phyloP scores from a whole-genome alignment of 495 filamentous ascomycete species.

The Penicillium desertorum region DNA sequence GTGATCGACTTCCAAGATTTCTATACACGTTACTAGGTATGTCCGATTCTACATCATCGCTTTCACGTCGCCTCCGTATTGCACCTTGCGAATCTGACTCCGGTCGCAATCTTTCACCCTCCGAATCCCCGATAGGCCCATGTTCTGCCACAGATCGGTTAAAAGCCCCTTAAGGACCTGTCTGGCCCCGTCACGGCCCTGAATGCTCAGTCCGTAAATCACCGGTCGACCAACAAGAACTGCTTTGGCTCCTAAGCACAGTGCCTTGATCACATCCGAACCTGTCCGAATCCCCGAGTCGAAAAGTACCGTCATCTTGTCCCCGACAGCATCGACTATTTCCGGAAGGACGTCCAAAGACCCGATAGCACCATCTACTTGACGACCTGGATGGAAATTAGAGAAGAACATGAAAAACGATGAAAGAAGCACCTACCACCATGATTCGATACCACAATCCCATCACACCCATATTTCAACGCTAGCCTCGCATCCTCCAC shows the following conservation, averaged over 20 bases:
- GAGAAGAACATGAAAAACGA: not conserved
- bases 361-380: constrained; percentile 65
- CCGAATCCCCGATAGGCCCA: constrained; percentile 57
- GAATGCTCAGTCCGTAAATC: constrained; percentile 73
- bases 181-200: constrained; percentile 57
- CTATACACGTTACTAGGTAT: not conserved
- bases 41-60: constrained; percentile 36
- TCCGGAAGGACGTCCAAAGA: constrained; percentile 63
- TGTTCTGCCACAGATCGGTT: constrained; percentile 61
- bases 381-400: constrained; percentile 44
- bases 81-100: constrained; percentile 50
- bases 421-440: constrained; percentile 37
- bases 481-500: constrained; percentile 52
- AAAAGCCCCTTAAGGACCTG: constrained; percentile 56
- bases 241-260: constrained; percentile 85
- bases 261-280: constrained; percentile 74
- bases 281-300: constrained; percentile 64
- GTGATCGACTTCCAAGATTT: constrained; percentile 17
- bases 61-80: constrained; percentile 54
- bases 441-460: constrained; percentile 57
- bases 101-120: constrained; percentile 53
- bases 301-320: constrained; percentile 59
- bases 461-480: constrained; percentile 49
- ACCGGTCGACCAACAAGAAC: constrained; percentile 86
- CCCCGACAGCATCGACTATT: constrained; percentile 59